A percentile compares a stretch with the other conserved stretches of the same genome.
Conservation (phyloP, 108 stramenopile species). For the Aurantiochytrium sp. region DNA sequence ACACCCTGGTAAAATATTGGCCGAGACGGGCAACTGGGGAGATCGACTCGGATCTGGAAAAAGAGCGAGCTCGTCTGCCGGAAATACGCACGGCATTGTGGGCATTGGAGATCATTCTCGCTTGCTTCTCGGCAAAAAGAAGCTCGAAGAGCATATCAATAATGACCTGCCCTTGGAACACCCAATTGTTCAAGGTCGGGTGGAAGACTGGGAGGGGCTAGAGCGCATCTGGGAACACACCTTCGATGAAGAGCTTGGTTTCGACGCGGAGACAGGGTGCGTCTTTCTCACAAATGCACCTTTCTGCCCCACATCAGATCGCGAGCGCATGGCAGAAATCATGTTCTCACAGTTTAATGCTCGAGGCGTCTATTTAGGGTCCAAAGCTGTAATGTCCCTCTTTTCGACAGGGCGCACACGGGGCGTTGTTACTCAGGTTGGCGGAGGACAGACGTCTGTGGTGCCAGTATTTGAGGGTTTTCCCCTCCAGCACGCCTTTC, state of each 20-base stretch:
- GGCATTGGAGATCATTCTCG: no score
- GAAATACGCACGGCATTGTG: no score
- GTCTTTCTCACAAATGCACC: neutral
- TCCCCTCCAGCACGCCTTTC: neutral
- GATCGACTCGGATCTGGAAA: no score
- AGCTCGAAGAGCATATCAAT: neutral
- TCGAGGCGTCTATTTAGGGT: neutral
- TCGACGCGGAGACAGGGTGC: neutral
- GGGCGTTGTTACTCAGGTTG: neutral
- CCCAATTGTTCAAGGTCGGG: neutral
- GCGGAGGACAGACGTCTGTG: neutral
- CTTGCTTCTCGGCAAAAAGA: neutral
- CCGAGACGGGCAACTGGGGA: no score
- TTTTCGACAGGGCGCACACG: neutral
- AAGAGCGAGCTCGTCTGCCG: no score
- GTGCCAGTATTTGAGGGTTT: conserved; percentile 24
- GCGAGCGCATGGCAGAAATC: neutral
- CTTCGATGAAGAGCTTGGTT: neutral
- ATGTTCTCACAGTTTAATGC: neutral
- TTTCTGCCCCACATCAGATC: neutral
- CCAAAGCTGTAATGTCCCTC: neutral
- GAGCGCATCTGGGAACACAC: neutral
- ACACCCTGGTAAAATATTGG: no score
- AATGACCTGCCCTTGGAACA: neutral
- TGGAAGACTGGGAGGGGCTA: neutral